Evolutionary conservation across 2,329 filamentous ascomycete genomes (phyloP), one percentile per base, ranked within the genome.

Genomic region (Triangularia setosa): DNA sequence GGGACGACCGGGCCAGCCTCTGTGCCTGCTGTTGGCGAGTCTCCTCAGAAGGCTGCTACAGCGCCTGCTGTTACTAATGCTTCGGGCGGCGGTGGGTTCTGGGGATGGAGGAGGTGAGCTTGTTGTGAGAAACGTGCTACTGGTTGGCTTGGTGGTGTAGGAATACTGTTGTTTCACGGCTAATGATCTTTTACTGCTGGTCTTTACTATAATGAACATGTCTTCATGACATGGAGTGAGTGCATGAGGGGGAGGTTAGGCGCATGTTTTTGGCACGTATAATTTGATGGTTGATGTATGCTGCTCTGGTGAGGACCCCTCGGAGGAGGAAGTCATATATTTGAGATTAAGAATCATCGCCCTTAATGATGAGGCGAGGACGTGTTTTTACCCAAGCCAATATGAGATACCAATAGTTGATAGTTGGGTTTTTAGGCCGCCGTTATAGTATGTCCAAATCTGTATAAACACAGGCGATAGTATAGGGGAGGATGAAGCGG

Each of bases 41-140:
- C 69, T 11, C 60, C 71, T 11, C 65, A 69, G 6, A 65, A 70
- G 63, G 62, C 54, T n/a, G 27, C 66, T 21, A 61, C 58, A n/a
- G 11, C 68, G 21, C 27, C 65, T 16, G n/a, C 61, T 14, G 56
- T 59, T 24, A 66, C 67, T 33, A 67, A 70, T 57, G 44, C 60
- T 48, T 44, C 60, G 52, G 53, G 56, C 12, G 53, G 60, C 40
- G 81, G 82, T 28, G 79, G 84, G 2, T 87, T 87, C 72, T 87
- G 84, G 82, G 83, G 83, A 12, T 84, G 82, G 83, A 75, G 81
- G 60, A 76, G 78, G 69, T 81, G 69, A 75, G 33, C 24, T 57
- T 23, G 5, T 30, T 12, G 27, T 16, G 27, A 57, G 2, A 16
- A 18, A 21, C 5, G 35, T 44, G 35, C 16, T 44, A 18, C 5